Base-by-base conservation (phyloP, 176 grass and related monocot species). In the Ampelocalamus luodianensis region DNA sequence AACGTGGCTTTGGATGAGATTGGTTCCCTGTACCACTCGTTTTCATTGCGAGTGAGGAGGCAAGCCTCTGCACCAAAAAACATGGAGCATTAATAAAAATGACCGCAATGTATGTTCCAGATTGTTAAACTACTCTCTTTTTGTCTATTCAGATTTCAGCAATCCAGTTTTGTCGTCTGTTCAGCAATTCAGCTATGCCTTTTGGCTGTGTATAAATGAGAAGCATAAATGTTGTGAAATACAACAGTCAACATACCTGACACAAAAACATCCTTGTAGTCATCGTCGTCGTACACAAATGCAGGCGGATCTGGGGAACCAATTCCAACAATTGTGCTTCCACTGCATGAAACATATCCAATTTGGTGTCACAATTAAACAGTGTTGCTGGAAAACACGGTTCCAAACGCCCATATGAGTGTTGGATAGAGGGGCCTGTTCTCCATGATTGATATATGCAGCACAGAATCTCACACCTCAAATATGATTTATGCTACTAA, bases 251-350 rank as follows among this genome's bases (percentile, higher is more conserved):
- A 64, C 72, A 78, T 96, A 99, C 97, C 97, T 77, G 97, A 99
- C 15, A 92, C 85, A 61, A 94, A 99, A 71, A 96, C 92, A 89
- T 99, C 93, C 87, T 94, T 94, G 56, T 99, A 96, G 60, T 99
- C 97, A 4, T 92, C 93, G 68, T 99, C 97, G 16, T 99, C 91
- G 14, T 96, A 94, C 53, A 96, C 75, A 53, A 99, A 99, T 37
- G 97, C 77, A 69, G 97, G 97, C 11, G 96, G 97, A 71, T 99
- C 93, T 20, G 93, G 97, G 9, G 90, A 94, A 88, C 97, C 97
- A 23, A 99, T 74, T 36, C 93, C 97, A 68, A 99, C 93, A 40
- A 96, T 91, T 36, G 97, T 99, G 79, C 97, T 99, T 84, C 97
- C 97, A 88, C 97, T 99, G 93, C 67, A 88, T 79, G 51, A 68